Conservation (phyloP, 148 eudicot species). For the Nepenthes gracilis region DNA sequence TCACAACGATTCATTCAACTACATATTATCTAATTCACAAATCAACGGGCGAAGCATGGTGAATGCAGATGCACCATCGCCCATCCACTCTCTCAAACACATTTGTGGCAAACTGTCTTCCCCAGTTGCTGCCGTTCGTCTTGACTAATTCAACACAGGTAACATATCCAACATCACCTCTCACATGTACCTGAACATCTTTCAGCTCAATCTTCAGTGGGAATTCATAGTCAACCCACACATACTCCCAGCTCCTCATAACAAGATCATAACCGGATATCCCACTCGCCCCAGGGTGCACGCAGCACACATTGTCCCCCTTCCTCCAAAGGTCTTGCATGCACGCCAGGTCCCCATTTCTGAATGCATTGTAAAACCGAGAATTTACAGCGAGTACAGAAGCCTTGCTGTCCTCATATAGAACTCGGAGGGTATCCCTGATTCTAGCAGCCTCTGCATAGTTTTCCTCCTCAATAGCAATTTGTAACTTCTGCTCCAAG, state of each 20-base stretch:
- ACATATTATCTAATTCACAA: conserved; percentile 17
- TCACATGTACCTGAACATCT: conserved; percentile 73
- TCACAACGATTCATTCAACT: background rate
- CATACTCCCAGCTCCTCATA: conserved; percentile 98
- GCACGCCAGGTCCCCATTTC: conserved; percentile 66
- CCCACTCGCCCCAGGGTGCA: conserved; percentile 96
- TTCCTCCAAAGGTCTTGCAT: conserved; percentile 86
- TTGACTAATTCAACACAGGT: conserved; percentile 77
- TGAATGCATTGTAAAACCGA: conserved; percentile 79
- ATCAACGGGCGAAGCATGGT: conserved; percentile 77
- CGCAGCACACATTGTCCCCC: conserved; percentile 71
- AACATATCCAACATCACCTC: conserved; percentile 75
- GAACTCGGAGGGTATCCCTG: conserved; percentile 62
- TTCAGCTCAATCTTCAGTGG: conserved; percentile 76
- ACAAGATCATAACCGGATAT: conserved; percentile 84
- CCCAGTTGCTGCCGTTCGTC: conserved; percentile 91
- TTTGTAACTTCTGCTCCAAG: conserved; percentile 55
- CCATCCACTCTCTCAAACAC: conserved; percentile 79
- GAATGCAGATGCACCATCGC: conserved; percentile 62
- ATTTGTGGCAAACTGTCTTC: conserved; percentile 87
- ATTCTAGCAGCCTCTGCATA: conserved; percentile 84
- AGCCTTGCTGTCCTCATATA: conserved; percentile 78
- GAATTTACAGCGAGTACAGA: conserved; percentile 71
- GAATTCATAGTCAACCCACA: conserved; percentile 86
- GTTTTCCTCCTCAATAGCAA: conserved; percentile 74